These are phyloP conservation scores for Psilocybe sp. DNA, from an alignment of 768 basidiomycete genomes.

Conservation along the genomic window DNA sequence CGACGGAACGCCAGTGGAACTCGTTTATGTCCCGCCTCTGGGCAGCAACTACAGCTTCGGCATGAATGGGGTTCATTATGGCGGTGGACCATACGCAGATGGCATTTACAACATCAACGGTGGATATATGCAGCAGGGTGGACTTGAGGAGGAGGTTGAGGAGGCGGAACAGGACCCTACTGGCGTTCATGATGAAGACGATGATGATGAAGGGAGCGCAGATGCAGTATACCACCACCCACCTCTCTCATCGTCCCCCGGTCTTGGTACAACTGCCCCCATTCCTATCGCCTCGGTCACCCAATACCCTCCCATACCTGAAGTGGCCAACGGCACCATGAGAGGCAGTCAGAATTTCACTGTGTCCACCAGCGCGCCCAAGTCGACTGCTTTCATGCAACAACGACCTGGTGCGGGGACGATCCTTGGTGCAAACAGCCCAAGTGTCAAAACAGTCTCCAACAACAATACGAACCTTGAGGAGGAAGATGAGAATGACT, in stretches of 20 bases:
- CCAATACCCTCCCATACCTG: not conserved
- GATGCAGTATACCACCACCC: too few relatives aligned
- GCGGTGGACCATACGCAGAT: constrained; percentile 9
- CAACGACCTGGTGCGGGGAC: not conserved
- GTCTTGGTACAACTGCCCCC: too few relatives aligned
- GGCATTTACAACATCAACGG: constrained; percentile 6
- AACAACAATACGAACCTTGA: constrained; percentile 16
- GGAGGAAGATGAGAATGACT: constrained; percentile 48
- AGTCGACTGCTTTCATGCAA: too few relatives aligned
- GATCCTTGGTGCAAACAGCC: not conserved
- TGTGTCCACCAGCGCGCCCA: not conserved
- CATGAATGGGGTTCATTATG: constrained; percentile 18
- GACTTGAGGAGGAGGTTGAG: too few relatives aligned
- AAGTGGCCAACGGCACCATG: not conserved
- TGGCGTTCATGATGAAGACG: too few relatives aligned
- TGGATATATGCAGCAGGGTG: not conserved
- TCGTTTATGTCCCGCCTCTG: constrained; percentile 67
- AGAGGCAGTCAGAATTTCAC: not conserved
- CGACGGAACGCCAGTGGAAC: constrained; percentile 57
- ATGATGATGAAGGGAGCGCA: too few relatives aligned
- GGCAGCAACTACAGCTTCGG: constrained; percentile 33
- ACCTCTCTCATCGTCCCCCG: too few relatives aligned
- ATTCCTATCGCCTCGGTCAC: not conserved
- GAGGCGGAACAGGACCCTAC: too few relatives aligned
- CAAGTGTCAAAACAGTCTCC: constrained; percentile 16